Conservation (phyloP, 768 basidiomycete genomes). For the Suillus plorans region DNA sequence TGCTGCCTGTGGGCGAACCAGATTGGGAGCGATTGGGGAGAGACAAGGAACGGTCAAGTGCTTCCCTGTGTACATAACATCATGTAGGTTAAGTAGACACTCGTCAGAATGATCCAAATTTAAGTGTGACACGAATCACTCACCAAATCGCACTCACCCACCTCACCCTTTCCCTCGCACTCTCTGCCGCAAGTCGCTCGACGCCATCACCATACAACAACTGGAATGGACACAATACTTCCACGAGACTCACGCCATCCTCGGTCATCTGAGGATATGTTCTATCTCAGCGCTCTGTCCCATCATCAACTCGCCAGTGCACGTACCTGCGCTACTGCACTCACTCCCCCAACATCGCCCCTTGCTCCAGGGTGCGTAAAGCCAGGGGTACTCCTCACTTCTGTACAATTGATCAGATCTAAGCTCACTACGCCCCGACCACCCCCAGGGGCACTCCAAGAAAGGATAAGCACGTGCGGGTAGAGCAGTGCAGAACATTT, state of each 20-base stretch:
- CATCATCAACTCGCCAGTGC: not conserved
- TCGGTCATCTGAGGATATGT: constrained; percentile 5
- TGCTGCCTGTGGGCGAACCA: constrained; percentile 54
- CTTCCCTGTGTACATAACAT: constrained; percentile 55
- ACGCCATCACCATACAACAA: constrained; percentile 88
- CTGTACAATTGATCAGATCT: constrained; percentile 83
- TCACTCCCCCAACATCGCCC: constrained; percentile 86
- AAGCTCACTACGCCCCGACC: constrained; percentile 84
- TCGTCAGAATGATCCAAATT: not conserved
- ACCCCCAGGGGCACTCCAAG: constrained; percentile 84
- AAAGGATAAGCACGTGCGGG: constrained; percentile 80
- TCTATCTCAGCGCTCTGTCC: constrained; percentile 14
- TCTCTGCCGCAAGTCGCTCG: constrained; percentile 87
- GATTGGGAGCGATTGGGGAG: constrained; percentile 44
- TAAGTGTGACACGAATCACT: constrained; percentile 23
- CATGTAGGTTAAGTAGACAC: not conserved
- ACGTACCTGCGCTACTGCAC: constrained; percentile 60
- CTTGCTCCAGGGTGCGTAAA: constrained; percentile 77
- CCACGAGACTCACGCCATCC: constrained; percentile 48
- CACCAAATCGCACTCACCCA: constrained; percentile 94
- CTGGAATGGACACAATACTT: constrained; percentile 86
- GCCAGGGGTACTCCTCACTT: constrained; percentile 80
- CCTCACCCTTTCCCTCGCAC: constrained; percentile 78
- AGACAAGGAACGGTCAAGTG: constrained; percentile 63
- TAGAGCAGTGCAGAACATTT: constrained; percentile 81